Conservation (phyloP, 257 asterid species). For the Eustoma russellianum region DNA sequence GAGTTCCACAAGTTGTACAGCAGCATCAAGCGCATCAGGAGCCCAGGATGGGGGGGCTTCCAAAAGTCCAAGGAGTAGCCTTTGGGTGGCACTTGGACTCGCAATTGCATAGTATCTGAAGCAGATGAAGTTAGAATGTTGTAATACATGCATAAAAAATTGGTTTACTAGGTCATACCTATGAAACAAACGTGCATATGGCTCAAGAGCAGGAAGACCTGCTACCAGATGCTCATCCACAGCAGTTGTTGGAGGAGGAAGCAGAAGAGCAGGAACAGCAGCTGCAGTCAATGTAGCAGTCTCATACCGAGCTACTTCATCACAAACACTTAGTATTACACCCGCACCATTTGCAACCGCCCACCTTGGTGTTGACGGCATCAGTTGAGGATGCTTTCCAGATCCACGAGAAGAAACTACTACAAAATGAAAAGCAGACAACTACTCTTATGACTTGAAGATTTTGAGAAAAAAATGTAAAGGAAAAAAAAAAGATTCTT, state of each 20-base stretch:
- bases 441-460: too few relatives aligned
- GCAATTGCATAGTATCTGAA: constrained; percentile 94
- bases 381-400: constrained; percentile 97
- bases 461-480: too few relatives aligned
- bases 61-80: constrained; percentile 93
- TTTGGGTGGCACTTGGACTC: constrained; percentile 98
- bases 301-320: constrained; percentile 95
- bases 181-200: constrained; percentile 94
- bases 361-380: constrained; percentile 99
- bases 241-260: constrained; percentile 96
- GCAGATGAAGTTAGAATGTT: constrained; percentile 8
- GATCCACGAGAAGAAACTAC: constrained; percentile 95
- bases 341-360: constrained; percentile 99
- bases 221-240: constrained; percentile 99
- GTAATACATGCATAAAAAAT: constrained; percentile 1
- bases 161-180: constrained; percentile 33
- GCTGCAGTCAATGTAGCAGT: constrained; percentile 94
- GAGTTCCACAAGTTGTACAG: constrained; percentile 97
- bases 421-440: constrained; percentile 5
- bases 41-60: constrained; percentile 99
- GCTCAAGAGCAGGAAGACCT: constrained; percentile 98
- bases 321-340: constrained; percentile 97
- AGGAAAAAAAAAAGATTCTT: too few relatives aligned
- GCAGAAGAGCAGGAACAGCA: constrained; percentile 98
- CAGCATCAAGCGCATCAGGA: constrained; percentile 99